phyloP scores from a whole-genome alignment of 2,329 filamentous ascomycete species.

The Endothia cerciana region DNA sequence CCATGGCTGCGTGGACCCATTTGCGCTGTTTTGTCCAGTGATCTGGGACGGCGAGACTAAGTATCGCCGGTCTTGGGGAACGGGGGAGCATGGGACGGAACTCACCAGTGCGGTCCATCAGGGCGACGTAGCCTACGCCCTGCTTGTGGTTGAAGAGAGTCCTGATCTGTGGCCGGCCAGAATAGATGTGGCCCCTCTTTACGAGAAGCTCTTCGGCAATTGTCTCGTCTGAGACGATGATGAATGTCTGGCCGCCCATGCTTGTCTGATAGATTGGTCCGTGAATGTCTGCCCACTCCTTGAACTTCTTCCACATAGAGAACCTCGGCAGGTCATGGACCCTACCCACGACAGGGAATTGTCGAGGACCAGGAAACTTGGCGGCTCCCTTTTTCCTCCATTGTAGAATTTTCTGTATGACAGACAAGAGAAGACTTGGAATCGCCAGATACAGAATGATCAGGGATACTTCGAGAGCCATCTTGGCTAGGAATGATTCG shows the following conservation, averaged over 20 bases:
- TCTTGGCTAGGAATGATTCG: constrained; percentile 31
- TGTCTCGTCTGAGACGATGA: constrained; percentile 52
- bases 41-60: constrained; percentile 38
- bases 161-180: constrained; percentile 54
- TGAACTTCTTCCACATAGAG: constrained; percentile 55
- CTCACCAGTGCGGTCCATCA: constrained; percentile 55
- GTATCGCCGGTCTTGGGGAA: background rate
- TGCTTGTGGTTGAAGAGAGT: constrained; percentile 54
- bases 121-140: constrained; percentile 51
- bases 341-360: constrained; percentile 52
- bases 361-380: constrained; percentile 50
- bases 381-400: constrained; percentile 38
- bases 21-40: constrained; percentile 54
- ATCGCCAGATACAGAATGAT: constrained; percentile 51
- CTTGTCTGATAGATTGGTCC: constrained; percentile 50
- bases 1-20: constrained; percentile 54
- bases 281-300: constrained; percentile 48
- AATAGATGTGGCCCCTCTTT: constrained; percentile 54
- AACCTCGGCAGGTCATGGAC: constrained; percentile 53
- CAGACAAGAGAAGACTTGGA: constrained; percentile 48
- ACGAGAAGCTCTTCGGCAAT: constrained; percentile 54
- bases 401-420: constrained; percentile 43
- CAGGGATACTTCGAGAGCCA: constrained; percentile 41
- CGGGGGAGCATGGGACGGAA: background rate
- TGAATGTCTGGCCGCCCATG: constrained; percentile 44